These are phyloP conservation scores for Aureobasidium mangrovei DNA, from an alignment of 2,329 filamentous ascomycete genomes.

Conservation along the genomic window DNA sequence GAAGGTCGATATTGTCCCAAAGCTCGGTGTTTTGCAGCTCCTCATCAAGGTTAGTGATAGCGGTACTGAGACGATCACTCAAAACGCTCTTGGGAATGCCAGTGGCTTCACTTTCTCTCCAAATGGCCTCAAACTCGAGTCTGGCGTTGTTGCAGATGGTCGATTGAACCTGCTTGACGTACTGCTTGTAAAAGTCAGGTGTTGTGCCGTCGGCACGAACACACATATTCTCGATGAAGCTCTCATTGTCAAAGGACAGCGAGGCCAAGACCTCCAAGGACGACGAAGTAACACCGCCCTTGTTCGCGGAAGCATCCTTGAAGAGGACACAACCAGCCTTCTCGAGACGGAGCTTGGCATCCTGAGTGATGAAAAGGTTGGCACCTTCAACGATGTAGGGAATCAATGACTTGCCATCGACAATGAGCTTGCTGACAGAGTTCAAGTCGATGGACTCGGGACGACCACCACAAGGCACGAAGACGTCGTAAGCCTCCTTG, in stretches of 20 bases:
- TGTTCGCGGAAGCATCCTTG: constrained; percentile 98
- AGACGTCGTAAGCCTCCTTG: constrained; percentile 63
- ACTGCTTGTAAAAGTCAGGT: constrained; percentile 85
- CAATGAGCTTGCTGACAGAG: constrained; percentile 78
- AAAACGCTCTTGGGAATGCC: constrained; percentile 74
- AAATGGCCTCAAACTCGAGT: constrained; percentile 96
- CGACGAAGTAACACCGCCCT: constrained; percentile 94
- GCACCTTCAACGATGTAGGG: constrained; percentile 97
- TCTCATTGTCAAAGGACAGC: constrained; percentile 82
- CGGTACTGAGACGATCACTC: constrained; percentile 80
- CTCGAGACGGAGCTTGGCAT: constrained; percentile 90
- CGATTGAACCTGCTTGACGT: constrained; percentile 84
- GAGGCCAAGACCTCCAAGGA: constrained; percentile 93
- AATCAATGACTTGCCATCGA: constrained; percentile 75
- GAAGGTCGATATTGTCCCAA: constrained; percentile 74
- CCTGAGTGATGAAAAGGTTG: constrained; percentile 97
- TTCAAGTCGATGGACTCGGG: constrained; percentile 94
- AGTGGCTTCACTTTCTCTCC: constrained; percentile 82
- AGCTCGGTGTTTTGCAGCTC: constrained; percentile 88
- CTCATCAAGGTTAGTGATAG: constrained; percentile 94
- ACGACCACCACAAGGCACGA: constrained; percentile 92
- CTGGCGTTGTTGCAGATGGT: constrained; percentile 85
- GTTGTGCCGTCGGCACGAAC: constrained; percentile 64
- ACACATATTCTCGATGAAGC: constrained; percentile 93
- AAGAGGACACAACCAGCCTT: constrained; percentile 90